phyloP scores from a whole-genome alignment of 2,329 filamentous ascomycete species.

The Aspergillus puulaauensis region DNA sequence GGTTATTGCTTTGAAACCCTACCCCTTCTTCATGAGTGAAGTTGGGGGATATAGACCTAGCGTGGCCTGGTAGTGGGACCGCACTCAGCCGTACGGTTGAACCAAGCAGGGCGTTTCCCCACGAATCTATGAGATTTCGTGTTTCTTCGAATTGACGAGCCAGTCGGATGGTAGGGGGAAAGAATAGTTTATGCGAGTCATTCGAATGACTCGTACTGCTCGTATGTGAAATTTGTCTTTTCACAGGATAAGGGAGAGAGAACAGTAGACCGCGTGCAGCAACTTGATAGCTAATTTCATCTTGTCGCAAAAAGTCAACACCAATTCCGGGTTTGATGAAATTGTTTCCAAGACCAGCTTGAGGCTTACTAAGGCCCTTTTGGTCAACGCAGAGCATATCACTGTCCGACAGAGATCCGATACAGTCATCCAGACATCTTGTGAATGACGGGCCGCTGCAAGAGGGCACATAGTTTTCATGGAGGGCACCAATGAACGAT shows the following conservation, averaged over 20 bases:
- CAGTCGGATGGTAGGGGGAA: conserved; percentile 77
- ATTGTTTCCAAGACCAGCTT: conserved; percentile 58
- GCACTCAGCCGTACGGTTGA: conserved; percentile 37
- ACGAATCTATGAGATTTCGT: conserved; percentile 60
- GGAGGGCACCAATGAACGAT: conserved; percentile 84
- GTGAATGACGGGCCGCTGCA: conserved; percentile 68
- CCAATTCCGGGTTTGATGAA: conserved; percentile 48
- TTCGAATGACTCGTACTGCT: conserved; percentile 32
- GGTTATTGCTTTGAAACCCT: background rate
- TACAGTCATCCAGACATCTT: conserved; percentile 79
- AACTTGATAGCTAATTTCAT: conserved; percentile 91
- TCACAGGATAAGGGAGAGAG: conserved; percentile 81
- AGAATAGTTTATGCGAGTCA: conserved; percentile 87
- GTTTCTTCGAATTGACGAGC: conserved; percentile 84
- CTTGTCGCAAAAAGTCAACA: conserved; percentile 75
- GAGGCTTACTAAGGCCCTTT: conserved; percentile 24
- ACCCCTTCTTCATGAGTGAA: background rate
- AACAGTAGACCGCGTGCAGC: conserved; percentile 85
- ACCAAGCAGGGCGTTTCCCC: conserved; percentile 35
- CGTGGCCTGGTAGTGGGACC: background rate
- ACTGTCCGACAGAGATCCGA: conserved; percentile 81
- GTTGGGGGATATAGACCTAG: background rate
- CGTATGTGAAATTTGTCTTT: conserved; percentile 51
- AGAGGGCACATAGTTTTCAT: conserved; percentile 90
- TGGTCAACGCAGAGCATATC: conserved; percentile 76